Evolutionary conservation across 352 stramenopile species (phyloP), one percentile per base, ranked within the genome.

Genomic region (Phytopythium cucurbitacearum): DNA sequence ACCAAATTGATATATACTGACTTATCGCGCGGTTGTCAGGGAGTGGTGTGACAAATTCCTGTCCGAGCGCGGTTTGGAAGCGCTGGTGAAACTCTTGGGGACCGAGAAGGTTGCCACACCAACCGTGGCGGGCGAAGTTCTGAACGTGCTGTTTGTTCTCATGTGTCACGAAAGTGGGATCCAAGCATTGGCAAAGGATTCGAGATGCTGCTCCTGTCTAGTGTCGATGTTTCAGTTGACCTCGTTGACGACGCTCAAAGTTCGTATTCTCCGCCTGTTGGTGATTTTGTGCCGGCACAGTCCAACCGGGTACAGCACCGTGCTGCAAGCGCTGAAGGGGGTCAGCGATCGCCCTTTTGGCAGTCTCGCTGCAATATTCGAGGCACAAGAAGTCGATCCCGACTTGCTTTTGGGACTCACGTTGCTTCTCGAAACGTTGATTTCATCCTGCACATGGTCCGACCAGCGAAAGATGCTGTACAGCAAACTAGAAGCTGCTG

Each of bases 1-100:
- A 21, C 2, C 9, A 21, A 5, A 3, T 10, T 28, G 5, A 11
- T 1, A n/a, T 33, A n/a, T 0, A 7, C 32, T 60, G 60, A 63
- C 21, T 32, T 28, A 28, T 28, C 21, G 21, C 21, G 21, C 21
- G 21, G 21, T 28, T 28, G 21, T 28, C 42, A 90, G 78, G 12
- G 56, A 67, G 0, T 91, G 80, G 80, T 55, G 77, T 5, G 64
- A 80, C 3, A 77, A 71, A 42, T 87, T 89, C 43, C 41, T 89
- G 5, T 48, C 54, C 5, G 67, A 68, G 21, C 56, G 73, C 2
- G 80, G 80, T 21, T 48, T 88, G 0, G 40, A 67, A 44, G 62
- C 75, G 0, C 48, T 89, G 5, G 33, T 81, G 5, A 35, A 51
- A 3, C 53, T 79, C n/a, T 60, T 88, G 4, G 56, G 74, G 50